phyloP scores from a whole-genome alignment of 2,329 filamentous ascomycete species.

The Furcasterigmium furcatum region DNA sequence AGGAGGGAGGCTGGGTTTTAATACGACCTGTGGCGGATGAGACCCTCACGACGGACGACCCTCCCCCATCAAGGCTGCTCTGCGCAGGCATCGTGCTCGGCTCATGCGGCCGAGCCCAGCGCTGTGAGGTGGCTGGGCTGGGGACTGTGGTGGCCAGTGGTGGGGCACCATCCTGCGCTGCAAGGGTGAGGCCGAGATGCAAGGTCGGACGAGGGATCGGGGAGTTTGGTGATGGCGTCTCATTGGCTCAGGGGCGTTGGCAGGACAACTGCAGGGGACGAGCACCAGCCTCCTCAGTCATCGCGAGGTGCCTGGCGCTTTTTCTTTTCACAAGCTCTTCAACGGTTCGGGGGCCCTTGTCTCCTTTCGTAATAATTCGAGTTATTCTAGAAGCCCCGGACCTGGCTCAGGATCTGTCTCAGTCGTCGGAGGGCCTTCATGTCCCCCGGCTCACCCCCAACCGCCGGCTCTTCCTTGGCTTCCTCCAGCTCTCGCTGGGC shows the following conservation, averaged over 20 bases:
- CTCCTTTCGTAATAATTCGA: too few species aligned
- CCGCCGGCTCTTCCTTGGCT: conserved; percentile 4
- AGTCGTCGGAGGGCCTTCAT: conserved; percentile 29
- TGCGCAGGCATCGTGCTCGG: neutral
- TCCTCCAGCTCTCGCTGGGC: conserved; percentile 54
- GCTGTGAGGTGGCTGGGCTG: conserved; percentile 11
- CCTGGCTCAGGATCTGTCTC: conserved; percentile 31
- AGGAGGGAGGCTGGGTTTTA: too few species aligned
- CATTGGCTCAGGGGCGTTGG: neutral
- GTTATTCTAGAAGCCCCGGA: conserved; percentile 21
- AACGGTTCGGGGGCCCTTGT: too few species aligned
- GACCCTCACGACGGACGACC: neutral
- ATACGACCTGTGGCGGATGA: too few species aligned
- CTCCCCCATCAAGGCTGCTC: neutral
- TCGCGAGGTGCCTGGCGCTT: too few species aligned
- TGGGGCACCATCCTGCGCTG: neutral
- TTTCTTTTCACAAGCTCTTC: too few species aligned
- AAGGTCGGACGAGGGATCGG: neutral
- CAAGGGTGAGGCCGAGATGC: neutral
- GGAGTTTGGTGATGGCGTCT: neutral
- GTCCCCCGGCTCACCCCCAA: conserved; percentile 6
- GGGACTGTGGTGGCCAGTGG: too few species aligned
- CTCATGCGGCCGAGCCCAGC: conserved; percentile 1
- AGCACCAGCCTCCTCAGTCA: neutral
- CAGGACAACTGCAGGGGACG: neutral